A percentile compares a stretch with the other conserved stretches of the same genome.
These are phyloP conservation scores for Amniculicola lignicola DNA, from an alignment of 495 filamentous ascomycete species.

Conservation along the genomic window DNA sequence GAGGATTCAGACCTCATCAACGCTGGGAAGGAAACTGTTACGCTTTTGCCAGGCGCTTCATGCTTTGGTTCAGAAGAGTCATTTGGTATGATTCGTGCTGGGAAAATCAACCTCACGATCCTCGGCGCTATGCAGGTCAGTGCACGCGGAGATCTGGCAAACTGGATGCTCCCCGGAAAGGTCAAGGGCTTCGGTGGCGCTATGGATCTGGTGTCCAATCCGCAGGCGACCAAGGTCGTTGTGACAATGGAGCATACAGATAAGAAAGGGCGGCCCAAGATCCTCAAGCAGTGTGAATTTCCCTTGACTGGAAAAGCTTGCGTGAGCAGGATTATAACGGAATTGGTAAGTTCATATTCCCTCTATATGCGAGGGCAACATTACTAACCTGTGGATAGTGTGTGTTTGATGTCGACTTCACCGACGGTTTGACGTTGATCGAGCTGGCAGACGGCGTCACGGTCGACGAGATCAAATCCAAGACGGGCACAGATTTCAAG, in stretches of 20 bases:
- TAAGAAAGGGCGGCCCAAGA: conserved; percentile 58
- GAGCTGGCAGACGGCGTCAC: conserved; percentile 55
- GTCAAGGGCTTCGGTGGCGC: conserved; percentile 64
- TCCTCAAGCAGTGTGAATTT: conserved; percentile 55
- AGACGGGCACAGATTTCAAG: conserved; percentile 54
- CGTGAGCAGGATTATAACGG: conserved; percentile 55
- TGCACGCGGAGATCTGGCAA: conserved; percentile 57
- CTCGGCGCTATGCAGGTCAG: conserved; percentile 60
- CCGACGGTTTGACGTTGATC: conserved; percentile 50
- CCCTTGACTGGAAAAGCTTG: conserved; percentile 52
- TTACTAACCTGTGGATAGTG: conserved; percentile 39
- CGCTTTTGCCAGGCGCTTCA: conserved; percentile 53
- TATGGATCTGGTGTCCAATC: conserved; percentile 62
- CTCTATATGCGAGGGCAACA: background rate
- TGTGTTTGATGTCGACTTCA: conserved; percentile 58
- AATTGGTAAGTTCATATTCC: conserved; percentile 47
- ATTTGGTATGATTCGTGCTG: conserved; percentile 61
- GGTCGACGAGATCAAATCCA: conserved; percentile 52
- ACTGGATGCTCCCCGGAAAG: conserved; percentile 64
- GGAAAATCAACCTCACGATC: conserved; percentile 59
- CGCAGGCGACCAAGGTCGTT: conserved; percentile 58
- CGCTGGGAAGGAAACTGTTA: conserved; percentile 62
- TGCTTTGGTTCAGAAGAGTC: conserved; percentile 59
- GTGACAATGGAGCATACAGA: conserved; percentile 61
- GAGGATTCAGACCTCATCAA: conserved; percentile 62